Evolutionary conservation across 345 rosid species (phyloP), one percentile per base, ranked within the genome.

Genomic region (Sisymbrium altissimum): DNA sequence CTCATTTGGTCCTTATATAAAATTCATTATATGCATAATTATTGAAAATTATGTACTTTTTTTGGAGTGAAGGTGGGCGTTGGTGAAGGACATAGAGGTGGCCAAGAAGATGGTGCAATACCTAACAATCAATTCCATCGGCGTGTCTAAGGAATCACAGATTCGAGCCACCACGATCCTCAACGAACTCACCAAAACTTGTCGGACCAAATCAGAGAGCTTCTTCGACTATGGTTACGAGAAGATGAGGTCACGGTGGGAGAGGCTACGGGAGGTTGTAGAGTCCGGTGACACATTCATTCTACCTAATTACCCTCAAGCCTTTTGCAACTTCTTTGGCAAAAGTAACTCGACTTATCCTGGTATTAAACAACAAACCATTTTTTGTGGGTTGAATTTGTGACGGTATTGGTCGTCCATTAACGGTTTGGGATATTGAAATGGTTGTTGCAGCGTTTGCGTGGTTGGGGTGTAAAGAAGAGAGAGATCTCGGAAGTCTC

Each of bases 121-220:
- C 73, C 72, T 91, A 40, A 81, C 80, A 74, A 19, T 89, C 7
- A 78, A 68, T 66, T 78, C 89, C 49, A 86, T 91, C 7, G 96
- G 96, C 8, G 97, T 91, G 9, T 88, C 93, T 0, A 94, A 80
- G 68, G 97, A 94, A 35, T 82, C 97, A 55, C 97, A 94, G 58
- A 77, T 83, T 41, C 91, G 97, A 49, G 87, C 98, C 33, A 86
- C 93, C 0, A 86, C 65, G 77, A 83, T 94, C 67, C 77, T 94
- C 5, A 85, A 77, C 30, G 82, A 67, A 10, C 15, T 87, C 9
- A 40, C 73, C 9, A 79, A 86, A 19, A 76, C 43, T 13, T 85
- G 83, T 72, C 56, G 55, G 21, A 52, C 12, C 27, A 66, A 62
- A 40, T 52, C 83, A 1, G 80, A 83, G 18, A 88, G 80, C 54